These are phyloP conservation scores for Logfia minima DNA, from an alignment of 129 eudicot genomes.

Conservation along the genomic window DNA sequence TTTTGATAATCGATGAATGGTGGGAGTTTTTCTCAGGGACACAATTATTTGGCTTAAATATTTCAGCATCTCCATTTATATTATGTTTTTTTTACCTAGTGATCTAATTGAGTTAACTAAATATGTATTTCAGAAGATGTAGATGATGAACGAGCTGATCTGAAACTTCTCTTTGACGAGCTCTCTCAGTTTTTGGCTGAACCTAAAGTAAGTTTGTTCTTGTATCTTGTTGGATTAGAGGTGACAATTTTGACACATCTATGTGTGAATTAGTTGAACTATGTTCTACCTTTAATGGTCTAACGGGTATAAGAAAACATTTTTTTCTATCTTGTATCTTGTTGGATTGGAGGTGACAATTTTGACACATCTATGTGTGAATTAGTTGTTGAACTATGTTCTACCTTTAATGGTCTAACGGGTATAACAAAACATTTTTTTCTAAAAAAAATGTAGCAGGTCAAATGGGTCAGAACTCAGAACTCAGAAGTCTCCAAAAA, in stretches of 20 bases:
- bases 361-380: background rate
- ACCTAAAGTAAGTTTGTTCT: slow-evolving; percentile 39
- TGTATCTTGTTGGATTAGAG: background rate
- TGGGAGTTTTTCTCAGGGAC: background rate
- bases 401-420: background rate
- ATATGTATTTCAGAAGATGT: slow-evolving; percentile 49
- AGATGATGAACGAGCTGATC: slow-evolving; percentile 53
- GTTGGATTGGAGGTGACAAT: background rate
- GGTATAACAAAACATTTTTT: background rate
- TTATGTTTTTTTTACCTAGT: background rate
- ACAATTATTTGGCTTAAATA: background rate
- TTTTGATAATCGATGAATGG: background rate
- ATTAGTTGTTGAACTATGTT: background rate
- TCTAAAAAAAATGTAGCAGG: background rate
- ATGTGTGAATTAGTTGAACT: background rate
- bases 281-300: background rate
- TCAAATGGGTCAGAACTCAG: background rate
- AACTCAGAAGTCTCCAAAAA: background rate
- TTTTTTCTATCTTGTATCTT: background rate
- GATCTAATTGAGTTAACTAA: slow-evolving; percentile 5
- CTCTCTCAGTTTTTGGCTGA: slow-evolving; percentile 40
- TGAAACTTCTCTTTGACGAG: slow-evolving; percentile 53
- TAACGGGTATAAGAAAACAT: background rate
- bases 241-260: background rate
- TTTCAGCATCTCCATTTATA: background rate